phyloP scores from a whole-genome alignment of 352 stramenopile species.

The Pythium periplocum region DNA sequence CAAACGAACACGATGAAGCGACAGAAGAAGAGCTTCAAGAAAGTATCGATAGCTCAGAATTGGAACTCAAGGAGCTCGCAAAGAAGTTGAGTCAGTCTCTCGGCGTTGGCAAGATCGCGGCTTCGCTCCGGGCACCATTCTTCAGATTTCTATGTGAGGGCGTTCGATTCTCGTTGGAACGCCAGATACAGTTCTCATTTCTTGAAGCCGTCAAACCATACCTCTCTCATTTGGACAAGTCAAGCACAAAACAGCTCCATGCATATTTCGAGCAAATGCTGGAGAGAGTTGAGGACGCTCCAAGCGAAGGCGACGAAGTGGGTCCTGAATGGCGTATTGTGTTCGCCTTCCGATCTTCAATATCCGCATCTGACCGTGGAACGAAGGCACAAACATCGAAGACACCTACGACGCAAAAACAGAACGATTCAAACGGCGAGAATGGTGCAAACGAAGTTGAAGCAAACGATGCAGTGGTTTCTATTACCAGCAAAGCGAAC shows the following conservation, averaged over 20 bases:
- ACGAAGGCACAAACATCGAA: too few species aligned
- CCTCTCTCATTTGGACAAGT: slow-evolving; percentile 61
- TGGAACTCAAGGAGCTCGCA: slow-evolving; percentile 60
- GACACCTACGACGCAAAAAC: too few species aligned
- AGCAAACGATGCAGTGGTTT: too few species aligned
- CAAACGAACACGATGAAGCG: slow-evolving; percentile 27
- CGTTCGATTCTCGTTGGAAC: slow-evolving; percentile 63
- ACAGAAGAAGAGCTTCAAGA: slow-evolving; percentile 48
- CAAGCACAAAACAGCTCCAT: slow-evolving; percentile 55
- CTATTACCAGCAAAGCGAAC: too few species aligned
- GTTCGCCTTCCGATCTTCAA: slow-evolving; percentile 61
- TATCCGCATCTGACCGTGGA: slow-evolving; percentile 15
- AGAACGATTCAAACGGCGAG: too few species aligned
- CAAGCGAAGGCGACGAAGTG: slow-evolving; percentile 33
- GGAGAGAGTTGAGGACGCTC: slow-evolving; percentile 34
- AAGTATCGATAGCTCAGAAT: slow-evolving; percentile 38
- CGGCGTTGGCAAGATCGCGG: slow-evolving; percentile 66
- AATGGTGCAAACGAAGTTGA: too few species aligned
- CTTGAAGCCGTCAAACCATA: slow-evolving; percentile 65
- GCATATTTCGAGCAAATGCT: slow-evolving; percentile 67
- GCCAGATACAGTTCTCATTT: slow-evolving; percentile 55
- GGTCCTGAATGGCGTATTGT: slow-evolving; percentile 45
- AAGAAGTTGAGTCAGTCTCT: slow-evolving; percentile 81
- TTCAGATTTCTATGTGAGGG: slow-evolving; percentile 81
- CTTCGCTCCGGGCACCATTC: slow-evolving; percentile 64